Conservation (phyloP, 2,329 filamentous ascomycete genomes). For the Pezicula radicicola region DNA sequence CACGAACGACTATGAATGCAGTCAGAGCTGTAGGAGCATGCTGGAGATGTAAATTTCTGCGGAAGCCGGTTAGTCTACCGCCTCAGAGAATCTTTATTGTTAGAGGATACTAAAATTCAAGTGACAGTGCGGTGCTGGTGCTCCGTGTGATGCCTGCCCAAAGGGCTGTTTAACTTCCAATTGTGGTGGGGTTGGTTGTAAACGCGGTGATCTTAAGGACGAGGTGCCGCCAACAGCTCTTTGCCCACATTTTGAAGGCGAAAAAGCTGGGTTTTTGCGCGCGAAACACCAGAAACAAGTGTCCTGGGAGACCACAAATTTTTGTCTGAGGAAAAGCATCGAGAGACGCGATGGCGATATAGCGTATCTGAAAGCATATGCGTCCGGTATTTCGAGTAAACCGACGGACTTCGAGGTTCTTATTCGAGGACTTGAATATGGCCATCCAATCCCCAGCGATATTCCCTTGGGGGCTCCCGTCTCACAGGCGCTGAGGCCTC, state of each 20-base stretch:
- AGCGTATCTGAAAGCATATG: too few relatives aligned
- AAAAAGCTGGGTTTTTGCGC: too few relatives aligned
- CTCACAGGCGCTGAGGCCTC: not conserved
- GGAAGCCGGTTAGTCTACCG: constrained; percentile 7
- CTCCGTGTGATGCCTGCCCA: constrained; percentile 8
- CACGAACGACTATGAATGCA: constrained; percentile 8
- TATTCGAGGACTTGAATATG: too few relatives aligned
- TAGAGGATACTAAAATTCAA: not conserved
- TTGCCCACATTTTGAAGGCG: not conserved
- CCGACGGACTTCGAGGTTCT: too few relatives aligned
- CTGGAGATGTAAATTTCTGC: constrained; percentile 13
- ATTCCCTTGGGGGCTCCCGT: not conserved
- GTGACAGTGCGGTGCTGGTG: constrained; percentile 6
- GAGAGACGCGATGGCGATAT: not conserved
- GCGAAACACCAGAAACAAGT: too few relatives aligned
- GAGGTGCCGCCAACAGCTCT: constrained; percentile 3
- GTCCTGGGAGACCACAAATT: not conserved
- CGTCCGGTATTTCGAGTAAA: too few relatives aligned
- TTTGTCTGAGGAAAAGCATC: not conserved
- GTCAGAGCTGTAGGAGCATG: constrained; percentile 7
- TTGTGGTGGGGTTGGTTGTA: constrained; percentile 8
- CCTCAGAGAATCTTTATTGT: not conserved
- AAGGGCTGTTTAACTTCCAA: constrained; percentile 6
- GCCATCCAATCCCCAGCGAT: too few relatives aligned
- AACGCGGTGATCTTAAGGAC: constrained; percentile 8